phyloP scores from a whole-genome alignment of 352 stramenopile genomes.

The Pythium plurisporium region DNA sequence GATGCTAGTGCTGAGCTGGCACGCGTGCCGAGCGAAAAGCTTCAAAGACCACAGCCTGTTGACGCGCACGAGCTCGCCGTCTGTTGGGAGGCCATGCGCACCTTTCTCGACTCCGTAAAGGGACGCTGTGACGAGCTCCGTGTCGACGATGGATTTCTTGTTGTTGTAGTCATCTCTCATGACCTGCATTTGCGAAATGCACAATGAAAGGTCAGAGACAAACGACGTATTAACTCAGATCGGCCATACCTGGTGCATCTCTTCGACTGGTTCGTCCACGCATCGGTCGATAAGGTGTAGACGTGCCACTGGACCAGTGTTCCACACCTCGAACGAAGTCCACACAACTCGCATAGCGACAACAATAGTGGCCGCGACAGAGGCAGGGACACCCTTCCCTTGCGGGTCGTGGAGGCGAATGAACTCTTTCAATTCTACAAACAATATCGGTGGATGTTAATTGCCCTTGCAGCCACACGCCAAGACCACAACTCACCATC shows the following conservation, averaged over 20 bases:
- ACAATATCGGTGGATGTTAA: too few relatives aligned
- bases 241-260: constrained; percentile 1
- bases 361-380: not conserved
- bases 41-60: not conserved
- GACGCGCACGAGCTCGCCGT: not conserved
- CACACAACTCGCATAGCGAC: not conserved
- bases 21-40: not conserved
- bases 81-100: not conserved
- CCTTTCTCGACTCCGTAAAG: constrained; percentile 1
- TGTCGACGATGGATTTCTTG: not conserved
- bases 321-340: not conserved
- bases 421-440: not conserved
- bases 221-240: too few relatives aligned
- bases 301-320: not conserved
- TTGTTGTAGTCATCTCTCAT: not conserved
- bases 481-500: too few relatives aligned
- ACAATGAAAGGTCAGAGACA: too few relatives aligned
- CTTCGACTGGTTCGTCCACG: not conserved
- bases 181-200: too few relatives aligned
- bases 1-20: constrained; percentile 2
- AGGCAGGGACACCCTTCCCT: not conserved
- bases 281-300: constrained; percentile 5
- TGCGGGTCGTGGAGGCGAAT: not conserved
- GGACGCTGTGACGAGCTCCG: not conserved
- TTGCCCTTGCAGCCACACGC: too few relatives aligned